phyloP scores from a whole-genome alignment of 352 stramenopile species.

The Salisapilia sapeloensis region DNA sequence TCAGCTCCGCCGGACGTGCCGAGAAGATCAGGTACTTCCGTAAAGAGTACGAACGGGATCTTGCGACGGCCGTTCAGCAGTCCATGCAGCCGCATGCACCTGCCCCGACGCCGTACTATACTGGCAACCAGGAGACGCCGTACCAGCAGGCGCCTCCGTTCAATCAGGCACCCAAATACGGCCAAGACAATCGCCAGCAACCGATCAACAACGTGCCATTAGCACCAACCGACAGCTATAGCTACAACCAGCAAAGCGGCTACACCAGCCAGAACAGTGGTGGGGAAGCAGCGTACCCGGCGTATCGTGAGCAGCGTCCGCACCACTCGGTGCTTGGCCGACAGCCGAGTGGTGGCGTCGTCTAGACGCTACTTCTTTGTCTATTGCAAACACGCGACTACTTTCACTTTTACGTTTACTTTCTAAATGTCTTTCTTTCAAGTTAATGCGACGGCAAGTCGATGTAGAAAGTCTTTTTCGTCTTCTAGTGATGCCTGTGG shows the following conservation, averaged over 20 bases:
- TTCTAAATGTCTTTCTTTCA: too few relatives aligned
- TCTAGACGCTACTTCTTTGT: too few relatives aligned
- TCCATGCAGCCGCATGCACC: conserved; percentile 35
- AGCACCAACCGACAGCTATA: conserved; percentile 9
- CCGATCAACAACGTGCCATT: background rate
- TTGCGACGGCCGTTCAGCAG: conserved; percentile 58
- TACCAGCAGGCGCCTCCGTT: conserved; percentile 6
- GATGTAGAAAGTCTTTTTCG: conserved; percentile 6
- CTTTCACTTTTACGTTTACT: too few relatives aligned
- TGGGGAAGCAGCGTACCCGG: conserved; percentile 35
- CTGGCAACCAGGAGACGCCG: conserved; percentile 9
- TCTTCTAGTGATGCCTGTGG: conserved; percentile 4
- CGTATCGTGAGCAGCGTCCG: conserved; percentile 41
- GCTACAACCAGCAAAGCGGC: conserved; percentile 4
- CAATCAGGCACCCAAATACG: conserved; percentile 6
- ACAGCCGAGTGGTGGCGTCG: conserved; percentile 45
- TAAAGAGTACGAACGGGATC: conserved; percentile 62
- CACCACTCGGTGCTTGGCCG: conserved; percentile 48
- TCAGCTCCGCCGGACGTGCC: conserved; percentile 57
- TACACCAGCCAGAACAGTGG: conserved; percentile 1
- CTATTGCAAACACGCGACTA: too few relatives aligned
- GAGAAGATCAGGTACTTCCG: conserved; percentile 79
- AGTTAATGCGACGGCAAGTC: too few relatives aligned
- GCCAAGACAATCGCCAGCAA: conserved; percentile 1
- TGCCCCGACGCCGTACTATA: conserved; percentile 8